A percentile compares a stretch with the other conserved stretches of the same genome.
phyloP scores from a whole-genome alignment of 139 green algal species.

The Coelastrella sp. region DNA sequence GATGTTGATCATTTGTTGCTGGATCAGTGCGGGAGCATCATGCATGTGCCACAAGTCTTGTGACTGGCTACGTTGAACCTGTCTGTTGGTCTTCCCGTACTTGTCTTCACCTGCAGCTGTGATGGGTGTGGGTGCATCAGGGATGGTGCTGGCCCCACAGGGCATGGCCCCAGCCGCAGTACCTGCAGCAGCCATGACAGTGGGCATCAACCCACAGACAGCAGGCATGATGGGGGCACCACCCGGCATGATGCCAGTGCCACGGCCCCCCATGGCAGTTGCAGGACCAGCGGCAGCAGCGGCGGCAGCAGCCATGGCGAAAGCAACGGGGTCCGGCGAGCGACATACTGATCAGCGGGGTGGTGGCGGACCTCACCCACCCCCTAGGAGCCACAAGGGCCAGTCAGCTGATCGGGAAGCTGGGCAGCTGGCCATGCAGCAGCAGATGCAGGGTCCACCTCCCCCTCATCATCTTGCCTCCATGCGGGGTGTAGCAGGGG shows the following conservation, averaged over 20 bases:
- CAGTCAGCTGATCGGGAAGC: background rate
- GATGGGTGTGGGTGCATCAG: background rate
- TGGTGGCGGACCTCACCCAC: background rate
- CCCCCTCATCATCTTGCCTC: background rate
- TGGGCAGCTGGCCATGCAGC: background rate
- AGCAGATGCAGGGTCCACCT: background rate
- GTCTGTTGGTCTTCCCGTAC: no score
- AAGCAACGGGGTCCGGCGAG: background rate
- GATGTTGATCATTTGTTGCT: no score
- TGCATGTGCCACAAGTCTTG: no score
- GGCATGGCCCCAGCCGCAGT: background rate
- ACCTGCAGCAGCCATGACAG: background rate
- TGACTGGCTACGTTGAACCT: no score
- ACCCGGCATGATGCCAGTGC: constrained; percentile 14
- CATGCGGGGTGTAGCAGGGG: background rate
- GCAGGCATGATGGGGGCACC: constrained; percentile 15
- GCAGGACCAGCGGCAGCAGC: constrained; percentile 13
- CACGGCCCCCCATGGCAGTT: constrained; percentile 19
- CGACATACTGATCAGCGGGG: background rate
- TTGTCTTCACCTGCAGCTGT: background rate
- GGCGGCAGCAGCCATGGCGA: background rate
- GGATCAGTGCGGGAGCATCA: no score
- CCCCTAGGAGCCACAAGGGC: background rate
- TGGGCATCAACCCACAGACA: background rate
- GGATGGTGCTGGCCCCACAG: background rate